Evolutionary conservation across 1,284 basidiomycete species (phyloP).

Genomic region (Trametes pubescens): DNA sequence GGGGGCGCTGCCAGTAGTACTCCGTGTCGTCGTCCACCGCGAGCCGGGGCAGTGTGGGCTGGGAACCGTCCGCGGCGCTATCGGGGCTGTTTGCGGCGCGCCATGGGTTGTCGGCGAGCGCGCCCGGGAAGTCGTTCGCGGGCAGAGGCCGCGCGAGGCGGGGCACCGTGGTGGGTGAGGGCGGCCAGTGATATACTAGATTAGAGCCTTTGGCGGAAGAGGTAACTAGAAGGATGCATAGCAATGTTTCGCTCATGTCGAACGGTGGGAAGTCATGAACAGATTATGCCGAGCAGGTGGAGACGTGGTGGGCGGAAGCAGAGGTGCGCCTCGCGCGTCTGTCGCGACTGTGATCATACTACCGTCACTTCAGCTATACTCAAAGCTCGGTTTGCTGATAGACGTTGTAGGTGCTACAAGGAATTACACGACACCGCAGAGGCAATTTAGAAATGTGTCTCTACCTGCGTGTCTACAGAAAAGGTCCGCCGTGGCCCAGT

Average conservation of each 20-base stretch:
- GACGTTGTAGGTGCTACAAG: no score
- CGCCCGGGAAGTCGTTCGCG: constrained; percentile 50
- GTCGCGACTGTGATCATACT: no score
- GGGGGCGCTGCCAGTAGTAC: constrained; percentile 45
- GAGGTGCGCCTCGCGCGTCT: background rate
- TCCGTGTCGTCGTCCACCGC: constrained; percentile 34
- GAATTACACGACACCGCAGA: no score
- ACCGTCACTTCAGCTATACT: no score
- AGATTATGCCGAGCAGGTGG: background rate
- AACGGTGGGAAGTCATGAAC: background rate
- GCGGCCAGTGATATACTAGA: constrained; percentile 80
- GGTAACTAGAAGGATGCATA: constrained; percentile 77
- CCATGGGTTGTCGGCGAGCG: constrained; percentile 75
- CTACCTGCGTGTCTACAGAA: no score
- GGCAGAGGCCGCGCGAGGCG: constrained; percentile 72
- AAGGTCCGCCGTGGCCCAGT: no score
- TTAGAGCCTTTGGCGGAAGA: constrained; percentile 78
- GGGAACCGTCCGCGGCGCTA: constrained; percentile 28
- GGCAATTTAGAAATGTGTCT: no score
- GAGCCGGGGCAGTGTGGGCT: constrained; percentile 16
- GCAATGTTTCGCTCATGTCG: constrained; percentile 61
- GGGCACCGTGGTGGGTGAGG: constrained; percentile 60
- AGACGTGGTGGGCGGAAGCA: background rate
- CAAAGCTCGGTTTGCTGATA: no score
- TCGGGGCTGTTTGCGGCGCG: constrained; percentile 59